Evolutionary conservation across 495 filamentous ascomycete genomes (phyloP), one percentile per base, ranked within the genome.

Genomic region (Penicillium roqueforti): DNA sequence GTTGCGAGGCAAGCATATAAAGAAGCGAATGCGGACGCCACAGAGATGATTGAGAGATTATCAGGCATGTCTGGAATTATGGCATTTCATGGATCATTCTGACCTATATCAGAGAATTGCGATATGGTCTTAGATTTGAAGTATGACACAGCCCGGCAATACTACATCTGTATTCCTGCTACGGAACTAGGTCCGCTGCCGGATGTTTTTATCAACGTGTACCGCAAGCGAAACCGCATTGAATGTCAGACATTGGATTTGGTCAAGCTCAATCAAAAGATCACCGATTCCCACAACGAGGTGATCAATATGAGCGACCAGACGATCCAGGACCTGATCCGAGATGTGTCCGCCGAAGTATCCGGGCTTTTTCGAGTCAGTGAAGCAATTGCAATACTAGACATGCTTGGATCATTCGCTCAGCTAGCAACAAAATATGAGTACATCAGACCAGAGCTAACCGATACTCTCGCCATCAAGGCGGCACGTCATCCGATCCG

Each of bases 161-260:
- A 90, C 65, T 95, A 85, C 68, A 78, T 97, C 26, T 81, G 82
- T n/a, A 71, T 97, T 18, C 68, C 79, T 16, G 75, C 76, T 16
- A 69, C 69, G 19, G 87, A 91, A 37, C 72, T 88, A 11, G 83
- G 89, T 34, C 58, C 72, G 1, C 61, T 96, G 4, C 84, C 87
- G 0, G 78, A 85, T n/a, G 55, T 88, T 5, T 86, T 96, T 50
- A 85, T 92, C 62, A 96, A 96, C 57, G 74, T 81, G 14, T 80
- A 84, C 51, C 78, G 82, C 31, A 89, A 84, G 65, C 91, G 84
- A 60, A 83, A 80, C 26, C 78, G 77, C 48, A 80, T 92, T 42
- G 87, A 95, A 66, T 97, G 91, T 61, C 88, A 91, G 62, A 97
- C 93, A 0, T 64, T 96, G 11, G 82, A 87, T 43, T 77, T 97